Evolutionary conservation across 306 rosid genomes (phyloP).

Genomic region (Cicer pinnatifidum): DNA sequence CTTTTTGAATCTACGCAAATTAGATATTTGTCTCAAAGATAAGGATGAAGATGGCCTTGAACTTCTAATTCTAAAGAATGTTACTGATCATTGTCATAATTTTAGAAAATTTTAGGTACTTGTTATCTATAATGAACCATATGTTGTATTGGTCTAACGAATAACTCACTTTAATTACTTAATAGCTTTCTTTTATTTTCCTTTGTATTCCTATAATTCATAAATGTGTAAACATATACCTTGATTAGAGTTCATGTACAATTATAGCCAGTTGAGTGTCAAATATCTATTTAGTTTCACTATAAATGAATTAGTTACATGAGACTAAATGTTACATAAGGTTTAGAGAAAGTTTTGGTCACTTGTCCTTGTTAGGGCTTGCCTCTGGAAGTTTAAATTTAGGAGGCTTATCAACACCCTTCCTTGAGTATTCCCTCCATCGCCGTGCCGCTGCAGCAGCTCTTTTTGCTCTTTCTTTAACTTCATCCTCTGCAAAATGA

Average conservation of each 20-base stretch:
- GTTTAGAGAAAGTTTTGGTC: conserved; percentile 31
- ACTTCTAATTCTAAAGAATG: too few relatives aligned
- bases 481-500: conserved; percentile 65
- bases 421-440: conserved; percentile 93
- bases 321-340: conserved; percentile 20
- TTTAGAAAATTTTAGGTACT: too few relatives aligned
- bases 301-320: conserved; percentile 43
- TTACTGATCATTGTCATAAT: too few relatives aligned
- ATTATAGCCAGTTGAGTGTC: conserved; percentile 25
- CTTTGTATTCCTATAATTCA: conserved; percentile 19
- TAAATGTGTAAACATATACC: conserved; percentile 12
- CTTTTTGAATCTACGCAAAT: too few relatives aligned
- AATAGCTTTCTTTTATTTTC: background rate
- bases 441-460: conserved; percentile 81
- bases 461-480: conserved; percentile 64
- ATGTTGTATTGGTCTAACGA: too few relatives aligned
- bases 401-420: conserved; percentile 79
- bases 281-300: conserved; percentile 28
- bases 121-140: too few relatives aligned
- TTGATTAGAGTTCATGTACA: conserved; percentile 39
- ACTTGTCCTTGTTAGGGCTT: conserved; percentile 54
- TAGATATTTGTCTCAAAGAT: too few relatives aligned
- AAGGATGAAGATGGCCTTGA: too few relatives aligned
- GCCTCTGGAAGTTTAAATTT: conserved; percentile 81
- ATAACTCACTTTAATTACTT: too few relatives aligned